Base-by-base conservation (phyloP, 2,329 filamentous ascomycete genomes). In the Allantophomopsis lycopodina region DNA sequence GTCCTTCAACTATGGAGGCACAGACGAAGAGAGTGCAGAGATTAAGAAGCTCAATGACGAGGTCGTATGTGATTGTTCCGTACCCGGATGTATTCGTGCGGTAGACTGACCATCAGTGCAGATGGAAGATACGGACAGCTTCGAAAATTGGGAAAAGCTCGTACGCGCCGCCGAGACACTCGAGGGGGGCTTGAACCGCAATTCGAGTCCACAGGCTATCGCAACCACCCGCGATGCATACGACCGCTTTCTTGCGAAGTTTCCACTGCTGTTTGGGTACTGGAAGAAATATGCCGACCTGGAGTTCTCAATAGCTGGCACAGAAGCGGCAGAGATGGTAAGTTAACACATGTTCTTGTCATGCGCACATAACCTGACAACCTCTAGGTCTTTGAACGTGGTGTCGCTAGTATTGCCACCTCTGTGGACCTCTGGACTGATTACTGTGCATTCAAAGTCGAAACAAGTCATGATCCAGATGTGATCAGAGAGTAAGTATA, bases 241-340 rank as follows among this genome's bases (percentile, higher is more conserved):
- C 65, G 88, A 98, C 59, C 77, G 83, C 36, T 93, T 98, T 56
- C 79, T 98, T 16, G 76, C 84, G 44, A 95, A 94, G 56, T 98
- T 95, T 48, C 91, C 91, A 2, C 72, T 96, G 10, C 76, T 96
- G 32, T 98, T 96, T 54, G 91, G 89, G 39, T 98, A 96, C 66
- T 98, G 91, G 91, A 96, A 96, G 68, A 96, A 95, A 60, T 98
- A 96, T 70, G 91, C 91, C 55, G 89, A 96, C 54, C 71, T 94
- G 47, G 91, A 98, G 56, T 98, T 98, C 64, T 87, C 87, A 38
- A 94, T 98, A 48, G 87, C 87, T 4, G 91, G 91, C 14, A 93
- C 91, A 5, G 91, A 98, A 66, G 89, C 89, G 34, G 91, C 91
- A 40, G 91, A 96, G 61, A 93, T 95, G 83, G 87, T 94, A 60